Evolutionary conservation across 2,329 filamentous ascomycete species (phyloP), one percentile per base, ranked within the genome.

Genomic region (Leptodontidium sp.): DNA sequence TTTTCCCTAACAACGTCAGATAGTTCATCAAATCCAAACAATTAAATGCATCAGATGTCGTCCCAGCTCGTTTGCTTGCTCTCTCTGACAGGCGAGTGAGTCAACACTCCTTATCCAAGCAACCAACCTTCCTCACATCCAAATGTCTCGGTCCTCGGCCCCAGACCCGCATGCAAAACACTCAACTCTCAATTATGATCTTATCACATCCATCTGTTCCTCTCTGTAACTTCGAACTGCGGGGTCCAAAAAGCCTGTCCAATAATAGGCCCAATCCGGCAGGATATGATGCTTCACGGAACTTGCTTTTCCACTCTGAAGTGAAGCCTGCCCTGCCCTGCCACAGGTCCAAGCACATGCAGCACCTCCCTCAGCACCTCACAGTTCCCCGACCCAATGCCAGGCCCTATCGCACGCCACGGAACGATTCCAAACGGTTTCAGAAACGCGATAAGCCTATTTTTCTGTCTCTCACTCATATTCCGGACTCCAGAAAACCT

Each of bases 401-500:
- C 29, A 38, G 49, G 50, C 65, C 49, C 45, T 43, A 43, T 61
- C 65, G 45, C 59, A 52, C 45, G 50, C 59, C 59, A 50, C 65
- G 52, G 59, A 24, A 53, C 45, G 53, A 21, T 21, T 21, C 21
- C 45, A 9, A 38, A 61, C 40, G 65, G 65, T 67, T 67, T 67
- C 65, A 67, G 49, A 61, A 55, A 9, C 55, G 29, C 59, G 26
- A 63, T 26, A 55, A 21, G 24, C 49, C 14, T 62, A 40, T 50
- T 14, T 59, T 26, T 58, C 58, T 21, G 26, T 21, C 21, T 15
- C 32, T 4, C 17, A 26, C 9, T 21, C 21, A 21, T 21, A 21
- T 21, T 21, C 21, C 1, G 21, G 21, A 8, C 11, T 49, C 49
- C 35, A 49, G 58, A 49, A 17, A 47, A 32, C 45, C 12, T n/a